These are phyloP conservation scores for Protostelium mycophagum DNA, from an alignment of 78 protist species.

Conservation along the genomic window DNA sequence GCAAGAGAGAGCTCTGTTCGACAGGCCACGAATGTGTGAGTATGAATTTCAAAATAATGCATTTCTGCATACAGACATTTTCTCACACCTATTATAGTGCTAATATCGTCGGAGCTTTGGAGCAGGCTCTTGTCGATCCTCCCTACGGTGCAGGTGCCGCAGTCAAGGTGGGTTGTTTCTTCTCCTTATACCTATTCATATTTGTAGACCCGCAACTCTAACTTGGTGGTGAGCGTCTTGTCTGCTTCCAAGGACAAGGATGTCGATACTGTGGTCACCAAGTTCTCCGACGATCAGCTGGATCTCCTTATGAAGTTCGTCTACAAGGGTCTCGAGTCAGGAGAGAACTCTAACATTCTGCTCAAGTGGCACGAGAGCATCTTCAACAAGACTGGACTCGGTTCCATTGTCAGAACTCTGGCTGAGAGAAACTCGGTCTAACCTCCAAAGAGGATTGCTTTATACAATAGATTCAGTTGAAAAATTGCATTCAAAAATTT, in stretches of 20 bases:
- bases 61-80: too few species aligned
- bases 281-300: slow-evolving; percentile 54
- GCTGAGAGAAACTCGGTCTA: slow-evolving; percentile 55
- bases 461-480: too few species aligned
- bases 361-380: slow-evolving; percentile 73
- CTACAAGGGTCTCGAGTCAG: slow-evolving; percentile 48
- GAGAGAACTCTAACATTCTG: slow-evolving; percentile 38
- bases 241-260: slow-evolving; percentile 48
- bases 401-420: slow-evolving; percentile 55
- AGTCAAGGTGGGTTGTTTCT: neutral
- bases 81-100: too few species aligned
- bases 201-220: slow-evolving; percentile 35
- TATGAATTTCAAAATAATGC: neutral
- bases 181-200: neutral
- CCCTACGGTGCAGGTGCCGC: neutral
- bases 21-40: neutral
- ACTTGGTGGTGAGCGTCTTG: slow-evolving; percentile 25
- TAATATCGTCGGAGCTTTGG: neutral
- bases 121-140: neutral
- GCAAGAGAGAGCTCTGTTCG: neutral
- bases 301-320: slow-evolving; percentile 68
- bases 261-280: slow-evolving; percentile 28
- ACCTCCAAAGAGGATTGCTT: too few species aligned
- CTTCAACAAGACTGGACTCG: slow-evolving; percentile 62
- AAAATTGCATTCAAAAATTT: too few species aligned